Evolutionary conservation across 805 yeast genomes (phyloP), one percentile per base, ranked within the genome.

Genomic region (Ogataea ganodermae): DNA sequence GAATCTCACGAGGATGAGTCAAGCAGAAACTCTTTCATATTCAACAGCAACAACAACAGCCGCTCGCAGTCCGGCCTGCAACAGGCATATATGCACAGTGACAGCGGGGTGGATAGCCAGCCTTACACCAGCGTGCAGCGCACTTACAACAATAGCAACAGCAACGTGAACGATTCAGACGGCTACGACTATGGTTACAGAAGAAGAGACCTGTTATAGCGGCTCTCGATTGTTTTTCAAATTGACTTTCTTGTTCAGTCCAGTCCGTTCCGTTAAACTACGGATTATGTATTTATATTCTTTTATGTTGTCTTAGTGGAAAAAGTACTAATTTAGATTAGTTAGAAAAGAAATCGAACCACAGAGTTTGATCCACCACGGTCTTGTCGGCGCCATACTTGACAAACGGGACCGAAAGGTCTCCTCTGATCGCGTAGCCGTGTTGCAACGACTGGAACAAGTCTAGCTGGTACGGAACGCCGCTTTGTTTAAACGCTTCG

Each of bases 351-450:
- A 27, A 27, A n/a, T 23, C n/a, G 40, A 59, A 55, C 59, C 60
- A 53, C n/a, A 30, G 45, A 9, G 65, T 57, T 66, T 80, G 74
- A 70, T 72, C 73, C 42, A 58, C 42, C 40, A 83, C 69, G 2
- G 82, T 74, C 71, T 82, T 83, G 56, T 84, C 84, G 62, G 74
- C 80, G 33, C 91, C 87, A 56, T 79, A 80, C 58, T 65, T 72
- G 44, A 75, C 78, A 31, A 56, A 61, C 23, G 82, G 81, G 47
- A 69, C 67, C 12, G 65, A 49, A 33, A 73, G 50, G 62, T 88
- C 91, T 45, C 91, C 94, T 67, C 86, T 83, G 30, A 76, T 80
- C 24, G 94, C 83, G 64, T 40, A 74, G 86, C 96, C 96, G 63
- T 89, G 96, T 6, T 63, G 24, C 27, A 78, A 83, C 46, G 83